phyloP scores from a whole-genome alignment of 768 basidiomycete species.

The Pulveroboletus sp. region DNA sequence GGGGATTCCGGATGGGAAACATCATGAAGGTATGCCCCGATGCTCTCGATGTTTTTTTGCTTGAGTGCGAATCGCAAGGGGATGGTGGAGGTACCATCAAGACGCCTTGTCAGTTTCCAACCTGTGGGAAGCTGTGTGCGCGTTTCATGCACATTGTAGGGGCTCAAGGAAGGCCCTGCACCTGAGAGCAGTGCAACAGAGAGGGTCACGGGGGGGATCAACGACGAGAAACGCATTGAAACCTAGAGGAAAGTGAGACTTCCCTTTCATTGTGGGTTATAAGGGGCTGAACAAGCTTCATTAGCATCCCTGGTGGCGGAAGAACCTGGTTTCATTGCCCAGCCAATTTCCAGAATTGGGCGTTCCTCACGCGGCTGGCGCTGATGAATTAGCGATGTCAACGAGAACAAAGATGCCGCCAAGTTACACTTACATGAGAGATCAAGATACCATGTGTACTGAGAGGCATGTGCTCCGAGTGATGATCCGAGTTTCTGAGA shows the following conservation, averaged over 20 bases:
- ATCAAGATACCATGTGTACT: too few species aligned
- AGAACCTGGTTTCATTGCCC: too few species aligned
- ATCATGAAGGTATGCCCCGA: constrained; percentile 24
- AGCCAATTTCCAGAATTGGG: not conserved
- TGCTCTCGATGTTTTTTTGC: constrained; percentile 28
- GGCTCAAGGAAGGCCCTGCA: not conserved
- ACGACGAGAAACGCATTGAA: not conserved
- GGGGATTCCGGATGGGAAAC: constrained; percentile 33
- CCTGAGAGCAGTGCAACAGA: not conserved
- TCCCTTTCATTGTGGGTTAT: not conserved
- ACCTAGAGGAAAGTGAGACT: not conserved
- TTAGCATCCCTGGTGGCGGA: too few species aligned
- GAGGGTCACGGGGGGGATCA: not conserved
- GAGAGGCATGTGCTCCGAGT: too few species aligned
- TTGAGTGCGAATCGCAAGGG: constrained; percentile 31
- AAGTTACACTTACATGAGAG: too few species aligned
- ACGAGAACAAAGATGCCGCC: too few species aligned
- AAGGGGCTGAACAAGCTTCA: not conserved
- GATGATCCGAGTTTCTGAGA: too few species aligned
- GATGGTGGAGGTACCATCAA: constrained; percentile 28
- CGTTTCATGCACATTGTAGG: constrained; percentile 34
- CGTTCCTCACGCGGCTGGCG: not conserved
- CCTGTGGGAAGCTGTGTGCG: constrained; percentile 33
- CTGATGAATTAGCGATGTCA: too few species aligned
- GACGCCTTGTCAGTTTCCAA: constrained; percentile 39